Evolutionary conservation across 352 stramenopile genomes (phyloP).

Genomic region (Globisporangium polare): DNA sequence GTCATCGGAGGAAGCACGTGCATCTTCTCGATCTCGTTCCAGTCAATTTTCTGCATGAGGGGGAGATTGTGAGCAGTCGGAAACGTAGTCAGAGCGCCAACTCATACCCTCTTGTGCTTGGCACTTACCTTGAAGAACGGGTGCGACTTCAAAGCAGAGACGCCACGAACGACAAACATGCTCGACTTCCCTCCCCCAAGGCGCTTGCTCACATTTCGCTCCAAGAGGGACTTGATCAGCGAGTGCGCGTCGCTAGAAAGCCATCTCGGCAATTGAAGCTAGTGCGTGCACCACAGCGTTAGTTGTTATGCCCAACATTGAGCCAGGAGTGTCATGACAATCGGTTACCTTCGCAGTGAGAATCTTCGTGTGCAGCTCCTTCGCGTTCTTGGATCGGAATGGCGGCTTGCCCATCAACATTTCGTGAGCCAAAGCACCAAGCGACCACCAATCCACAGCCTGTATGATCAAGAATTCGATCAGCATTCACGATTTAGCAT

Average conservation of each 20-base stretch:
- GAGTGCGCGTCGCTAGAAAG: slow-evolving; percentile 89
- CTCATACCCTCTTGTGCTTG: background rate
- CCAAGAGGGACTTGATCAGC: slow-evolving; percentile 94
- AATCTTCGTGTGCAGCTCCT: slow-evolving; percentile 76
- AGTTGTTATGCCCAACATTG: background rate
- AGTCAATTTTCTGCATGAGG: slow-evolving; percentile 74
- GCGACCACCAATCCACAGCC: slow-evolving; percentile 84
- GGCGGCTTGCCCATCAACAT: slow-evolving; percentile 77
- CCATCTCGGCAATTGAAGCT: slow-evolving; percentile 78
- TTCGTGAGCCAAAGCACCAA: slow-evolving; percentile 74
- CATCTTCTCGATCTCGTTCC: slow-evolving; percentile 89
- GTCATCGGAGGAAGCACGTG: slow-evolving; percentile 88
- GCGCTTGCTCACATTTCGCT: slow-evolving; percentile 94
- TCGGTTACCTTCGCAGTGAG: slow-evolving; percentile 52
- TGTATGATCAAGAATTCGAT: slow-evolving; percentile 14
- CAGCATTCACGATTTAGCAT: background rate
- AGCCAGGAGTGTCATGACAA: background rate
- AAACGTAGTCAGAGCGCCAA: background rate
- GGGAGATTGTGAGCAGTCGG: background rate
- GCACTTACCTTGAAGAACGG: slow-evolving; percentile 90
- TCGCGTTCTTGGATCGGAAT: slow-evolving; percentile 67
- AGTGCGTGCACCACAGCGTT: background rate
- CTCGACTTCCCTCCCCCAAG: slow-evolving; percentile 92
- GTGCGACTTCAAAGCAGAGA: slow-evolving; percentile 93
- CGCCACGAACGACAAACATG: slow-evolving; percentile 97